phyloP scores from a whole-genome alignment of 2,329 filamentous ascomycete genomes.

The Arthrocladium fulminans region DNA sequence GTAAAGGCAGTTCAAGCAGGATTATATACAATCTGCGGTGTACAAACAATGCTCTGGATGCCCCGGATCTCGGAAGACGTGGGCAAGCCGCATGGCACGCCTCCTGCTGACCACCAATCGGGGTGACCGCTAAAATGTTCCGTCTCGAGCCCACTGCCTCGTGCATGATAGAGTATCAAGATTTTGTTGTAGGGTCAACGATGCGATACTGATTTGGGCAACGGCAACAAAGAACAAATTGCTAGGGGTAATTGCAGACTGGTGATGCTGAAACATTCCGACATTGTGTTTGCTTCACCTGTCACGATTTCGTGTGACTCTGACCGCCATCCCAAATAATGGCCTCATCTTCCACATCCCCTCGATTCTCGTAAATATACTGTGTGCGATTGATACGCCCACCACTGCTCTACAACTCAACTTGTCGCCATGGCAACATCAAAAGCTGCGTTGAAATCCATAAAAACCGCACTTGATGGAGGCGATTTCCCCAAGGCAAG shows the following conservation, averaged over 20 bases:
- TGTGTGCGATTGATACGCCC: background rate
- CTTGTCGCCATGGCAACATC: conserved; percentile 33
- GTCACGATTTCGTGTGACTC: background rate
- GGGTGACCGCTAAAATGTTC: too few species aligned
- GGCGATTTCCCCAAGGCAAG: conserved; percentile 71
- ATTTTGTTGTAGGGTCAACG: too few species aligned
- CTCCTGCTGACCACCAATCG: too few species aligned
- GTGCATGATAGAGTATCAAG: too few species aligned
- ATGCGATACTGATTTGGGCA: too few species aligned
- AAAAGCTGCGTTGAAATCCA: conserved; percentile 73
- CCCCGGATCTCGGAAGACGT: too few species aligned
- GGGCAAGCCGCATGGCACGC: too few species aligned
- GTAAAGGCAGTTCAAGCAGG: too few species aligned
- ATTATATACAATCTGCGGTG: too few species aligned
- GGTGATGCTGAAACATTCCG: background rate
- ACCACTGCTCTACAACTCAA: background rate
- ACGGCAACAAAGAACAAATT: background rate
- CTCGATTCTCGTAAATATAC: background rate
- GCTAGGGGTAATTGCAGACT: background rate
- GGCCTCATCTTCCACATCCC: background rate
- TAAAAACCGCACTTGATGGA: conserved; percentile 67
- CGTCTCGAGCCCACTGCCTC: too few species aligned
- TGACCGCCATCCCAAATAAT: background rate
- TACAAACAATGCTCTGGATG: too few species aligned
- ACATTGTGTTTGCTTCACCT: background rate